Percentiles rank a stretch among this genome's conserved stretches.
Conservation (phyloP, 2,329 filamentous ascomycete genomes). For the Ploettnerulaceae sp. region DNA sequence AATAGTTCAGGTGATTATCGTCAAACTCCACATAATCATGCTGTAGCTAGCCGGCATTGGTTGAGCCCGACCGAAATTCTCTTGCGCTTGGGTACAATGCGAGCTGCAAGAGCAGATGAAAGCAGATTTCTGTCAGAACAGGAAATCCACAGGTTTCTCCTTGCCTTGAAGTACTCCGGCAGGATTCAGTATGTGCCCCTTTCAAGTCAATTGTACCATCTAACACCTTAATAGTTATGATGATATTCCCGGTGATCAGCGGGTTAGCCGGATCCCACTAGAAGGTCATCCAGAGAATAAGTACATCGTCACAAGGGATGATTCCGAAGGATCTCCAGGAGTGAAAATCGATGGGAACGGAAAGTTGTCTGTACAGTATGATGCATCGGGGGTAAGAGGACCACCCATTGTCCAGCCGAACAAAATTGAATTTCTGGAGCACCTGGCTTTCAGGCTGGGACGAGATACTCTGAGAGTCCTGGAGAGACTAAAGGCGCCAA, state of each 20-base stretch:
- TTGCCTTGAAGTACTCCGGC: background rate
- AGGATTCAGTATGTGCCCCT: slow-evolving; percentile 18
- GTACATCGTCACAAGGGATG: slow-evolving; percentile 17
- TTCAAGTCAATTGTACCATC: background rate
- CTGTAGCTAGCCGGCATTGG: background rate
- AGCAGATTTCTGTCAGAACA: background rate
- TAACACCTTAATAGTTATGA: background rate
- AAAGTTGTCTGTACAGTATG: slow-evolving; percentile 20
- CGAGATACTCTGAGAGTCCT: slow-evolving; percentile 11
- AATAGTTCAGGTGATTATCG: background rate
- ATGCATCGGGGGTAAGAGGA: slow-evolving; percentile 15
- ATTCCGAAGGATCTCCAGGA: slow-evolving; percentile 1
- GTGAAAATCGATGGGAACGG: background rate
- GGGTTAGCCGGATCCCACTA: slow-evolving; percentile 22
- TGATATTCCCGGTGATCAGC: background rate
- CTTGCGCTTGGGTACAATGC: no score
- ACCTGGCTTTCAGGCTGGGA: slow-evolving; percentile 24
- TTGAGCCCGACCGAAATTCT: background rate
- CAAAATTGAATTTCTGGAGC: slow-evolving; percentile 20
- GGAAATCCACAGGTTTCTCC: background rate
- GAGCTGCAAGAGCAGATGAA: no score
- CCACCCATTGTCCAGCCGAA: slow-evolving; percentile 28
- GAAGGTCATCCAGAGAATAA: slow-evolving; percentile 30
- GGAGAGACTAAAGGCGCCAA: background rate
- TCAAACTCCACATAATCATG: background rate